phyloP scores from a whole-genome alignment of 2,329 filamentous ascomycete species.

The Chaetomiaceae sp. region DNA sequence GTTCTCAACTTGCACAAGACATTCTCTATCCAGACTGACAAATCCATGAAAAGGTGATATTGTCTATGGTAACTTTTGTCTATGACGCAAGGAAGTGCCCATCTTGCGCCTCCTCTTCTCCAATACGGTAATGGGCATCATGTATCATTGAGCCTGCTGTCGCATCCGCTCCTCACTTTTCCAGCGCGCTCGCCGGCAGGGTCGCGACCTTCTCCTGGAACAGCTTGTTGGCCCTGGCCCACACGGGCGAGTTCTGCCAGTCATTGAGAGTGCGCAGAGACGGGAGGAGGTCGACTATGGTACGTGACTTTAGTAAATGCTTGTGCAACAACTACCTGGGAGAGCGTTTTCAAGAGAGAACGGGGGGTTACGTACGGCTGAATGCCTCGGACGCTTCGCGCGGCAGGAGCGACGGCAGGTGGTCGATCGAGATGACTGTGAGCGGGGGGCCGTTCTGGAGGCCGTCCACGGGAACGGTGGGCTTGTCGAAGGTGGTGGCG shows the following conservation, averaged over 20 bases:
- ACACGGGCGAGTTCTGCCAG: conserved; percentile 68
- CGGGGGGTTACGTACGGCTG: conserved; percentile 39
- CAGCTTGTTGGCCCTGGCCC: conserved; percentile 77
- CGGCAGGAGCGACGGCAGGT: conserved; percentile 77
- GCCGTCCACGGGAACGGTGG: conserved; percentile 71
- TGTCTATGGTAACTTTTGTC: conserved; percentile 1
- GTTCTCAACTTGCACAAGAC: no score
- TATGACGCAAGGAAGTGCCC: background rate
- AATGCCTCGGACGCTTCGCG: conserved; percentile 83
- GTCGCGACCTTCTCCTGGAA: conserved; percentile 71
- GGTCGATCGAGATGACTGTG: conserved; percentile 83
- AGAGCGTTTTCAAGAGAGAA: background rate
- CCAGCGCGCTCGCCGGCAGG: conserved; percentile 24
- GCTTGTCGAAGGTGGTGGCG: conserved; percentile 78
- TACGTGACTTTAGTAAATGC: no score
- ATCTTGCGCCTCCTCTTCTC: no score
- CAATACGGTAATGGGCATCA: no score
- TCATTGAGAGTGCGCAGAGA: conserved; percentile 74
- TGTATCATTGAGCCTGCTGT: background rate
- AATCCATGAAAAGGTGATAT: background rate
- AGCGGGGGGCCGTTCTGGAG: conserved; percentile 52
- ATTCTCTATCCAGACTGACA: no score
- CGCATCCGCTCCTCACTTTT: conserved; percentile 17
- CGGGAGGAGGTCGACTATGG: conserved; percentile 61
- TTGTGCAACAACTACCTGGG: no score